phyloP scores from a whole-genome alignment of 208 protist genomes.

The Leishmania martiniquensis region DNA sequence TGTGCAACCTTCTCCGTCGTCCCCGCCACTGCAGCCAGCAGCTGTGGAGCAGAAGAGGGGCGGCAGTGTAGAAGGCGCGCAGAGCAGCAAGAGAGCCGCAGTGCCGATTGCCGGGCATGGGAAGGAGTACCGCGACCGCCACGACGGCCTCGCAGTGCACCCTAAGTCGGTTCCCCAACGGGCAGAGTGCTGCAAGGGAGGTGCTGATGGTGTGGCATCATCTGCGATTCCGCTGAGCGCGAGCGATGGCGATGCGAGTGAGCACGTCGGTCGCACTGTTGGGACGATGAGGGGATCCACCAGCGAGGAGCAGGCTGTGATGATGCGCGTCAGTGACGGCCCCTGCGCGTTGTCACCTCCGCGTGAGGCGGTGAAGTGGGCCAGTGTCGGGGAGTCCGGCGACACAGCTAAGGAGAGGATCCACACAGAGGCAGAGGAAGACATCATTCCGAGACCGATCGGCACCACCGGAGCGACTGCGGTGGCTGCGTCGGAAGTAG shows the following conservation, averaged over 20 bases:
- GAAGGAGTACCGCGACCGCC: too few relatives aligned
- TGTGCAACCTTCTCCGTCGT: background rate
- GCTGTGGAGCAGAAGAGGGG: background rate
- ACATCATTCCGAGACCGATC: background rate
- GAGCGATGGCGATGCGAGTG: background rate
- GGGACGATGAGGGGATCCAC: background rate
- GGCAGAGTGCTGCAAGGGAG: background rate
- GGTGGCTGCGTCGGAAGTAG: background rate
- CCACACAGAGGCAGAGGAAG: background rate
- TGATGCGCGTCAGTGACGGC: background rate
- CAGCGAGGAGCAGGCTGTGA: background rate
- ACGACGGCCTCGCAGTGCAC: background rate
- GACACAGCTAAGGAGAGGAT: background rate
- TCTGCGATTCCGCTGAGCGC: background rate
- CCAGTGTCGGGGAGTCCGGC: background rate
- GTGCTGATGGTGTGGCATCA: background rate
- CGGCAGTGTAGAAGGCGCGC: background rate
- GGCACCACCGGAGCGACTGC: conserved; percentile 1
- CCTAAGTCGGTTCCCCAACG: background rate
- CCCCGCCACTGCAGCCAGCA: background rate
- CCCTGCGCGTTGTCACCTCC: background rate
- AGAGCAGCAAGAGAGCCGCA: background rate
- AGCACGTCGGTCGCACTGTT: background rate
- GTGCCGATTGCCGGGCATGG: background rate
- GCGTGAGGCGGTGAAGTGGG: background rate